Base-by-base conservation (phyloP, 164 flowering plant species). In the Dillenia turbinata region DNA sequence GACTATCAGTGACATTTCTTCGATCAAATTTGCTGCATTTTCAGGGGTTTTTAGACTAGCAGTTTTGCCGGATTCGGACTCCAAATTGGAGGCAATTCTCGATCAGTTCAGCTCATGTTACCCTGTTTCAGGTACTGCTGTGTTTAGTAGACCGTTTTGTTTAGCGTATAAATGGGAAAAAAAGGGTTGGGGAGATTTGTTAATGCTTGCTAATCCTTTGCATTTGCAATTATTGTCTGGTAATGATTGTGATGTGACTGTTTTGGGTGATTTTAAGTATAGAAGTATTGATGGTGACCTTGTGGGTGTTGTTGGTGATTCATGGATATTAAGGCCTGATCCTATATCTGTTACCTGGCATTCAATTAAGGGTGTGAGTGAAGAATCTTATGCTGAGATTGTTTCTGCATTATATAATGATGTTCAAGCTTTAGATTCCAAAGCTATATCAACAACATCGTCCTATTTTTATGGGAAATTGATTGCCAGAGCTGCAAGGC, bases 271-370 rank as follows among this genome's bases (percentile, higher is more conserved):
- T 54, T 86, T 94, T 49, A 85, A 78, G 79, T 89, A 82, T 50
- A 76, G 60, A 44, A 91, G 97, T 65, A 81, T 94, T 52, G 98
- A 93, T 73, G 97, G 98, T 10, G 98, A 93, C 6, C 91, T 93
- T 49, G 95, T 93, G 3, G 96, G 96, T n/a, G 81, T 93, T 59
- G 91, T 90, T 58, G 98, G 91, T 7, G 81, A 89, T 65, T 76
- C 83, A 2, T 93, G 98, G 98, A 60, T 68, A 1, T 65, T 93
- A 81, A 79, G 74, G 62, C 61, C 79, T 1, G 74, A 75, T 22
- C 86, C 92, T 0, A 69, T 89, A 64, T 75, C 91, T 0, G 80
- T 86, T 0, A 83, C 95, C 44, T 94, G 97, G 97, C 96, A 94
- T 76, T 94, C 97, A 0, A 71, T 78, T 61, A 67, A 61, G 12